These are phyloP conservation scores for Lizonia empirigonia DNA, from an alignment of 2,329 filamentous ascomycete genomes.

Conservation along the genomic window DNA sequence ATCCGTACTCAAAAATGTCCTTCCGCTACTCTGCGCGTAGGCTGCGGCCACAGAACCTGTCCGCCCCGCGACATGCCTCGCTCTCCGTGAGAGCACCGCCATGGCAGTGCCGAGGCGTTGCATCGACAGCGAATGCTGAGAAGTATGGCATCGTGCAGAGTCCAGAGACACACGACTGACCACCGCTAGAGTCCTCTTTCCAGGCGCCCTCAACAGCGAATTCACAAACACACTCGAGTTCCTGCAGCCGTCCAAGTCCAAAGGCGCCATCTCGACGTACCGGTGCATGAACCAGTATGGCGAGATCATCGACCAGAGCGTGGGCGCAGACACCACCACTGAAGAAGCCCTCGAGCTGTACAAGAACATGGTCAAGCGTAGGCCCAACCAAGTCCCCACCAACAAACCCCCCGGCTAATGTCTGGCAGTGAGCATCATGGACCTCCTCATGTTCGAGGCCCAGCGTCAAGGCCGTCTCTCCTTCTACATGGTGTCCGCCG, in stretches of 20 bases:
- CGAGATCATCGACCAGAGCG: slow-evolving; percentile 74
- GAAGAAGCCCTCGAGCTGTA: slow-evolving; percentile 67
- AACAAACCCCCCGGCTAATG: neutral
- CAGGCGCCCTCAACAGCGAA: slow-evolving; percentile 91
- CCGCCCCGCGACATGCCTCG: slow-evolving; percentile 2
- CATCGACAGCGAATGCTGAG: slow-evolving; percentile 64
- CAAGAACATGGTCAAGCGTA: slow-evolving; percentile 66
- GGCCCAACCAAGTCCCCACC: slow-evolving; percentile 8
- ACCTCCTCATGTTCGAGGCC: slow-evolving; percentile 96
- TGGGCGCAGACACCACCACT: slow-evolving; percentile 67
- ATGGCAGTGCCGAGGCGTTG: slow-evolving; percentile 58
- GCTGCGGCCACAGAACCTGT: slow-evolving; percentile 26
- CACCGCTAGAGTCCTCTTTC: slow-evolving; percentile 68
- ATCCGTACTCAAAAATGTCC: slow-evolving; percentile 36
- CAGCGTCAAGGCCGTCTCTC: slow-evolving; percentile 91
- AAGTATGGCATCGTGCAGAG: slow-evolving; percentile 52
- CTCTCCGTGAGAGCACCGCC: slow-evolving; percentile 25
- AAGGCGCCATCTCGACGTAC: slow-evolving; percentile 84
- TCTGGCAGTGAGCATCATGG: slow-evolving; percentile 77
- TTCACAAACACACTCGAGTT: slow-evolving; percentile 85
- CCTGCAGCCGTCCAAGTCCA: slow-evolving; percentile 68
- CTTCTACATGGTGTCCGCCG: slow-evolving; percentile 96
- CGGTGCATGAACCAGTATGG: slow-evolving; percentile 91
- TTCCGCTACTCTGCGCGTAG: slow-evolving; percentile 39
- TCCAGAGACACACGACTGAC: neutral